Conservation (phyloP, 2,329 filamentous ascomycete genomes). For the Teratosphaeria epicoccoides region DNA sequence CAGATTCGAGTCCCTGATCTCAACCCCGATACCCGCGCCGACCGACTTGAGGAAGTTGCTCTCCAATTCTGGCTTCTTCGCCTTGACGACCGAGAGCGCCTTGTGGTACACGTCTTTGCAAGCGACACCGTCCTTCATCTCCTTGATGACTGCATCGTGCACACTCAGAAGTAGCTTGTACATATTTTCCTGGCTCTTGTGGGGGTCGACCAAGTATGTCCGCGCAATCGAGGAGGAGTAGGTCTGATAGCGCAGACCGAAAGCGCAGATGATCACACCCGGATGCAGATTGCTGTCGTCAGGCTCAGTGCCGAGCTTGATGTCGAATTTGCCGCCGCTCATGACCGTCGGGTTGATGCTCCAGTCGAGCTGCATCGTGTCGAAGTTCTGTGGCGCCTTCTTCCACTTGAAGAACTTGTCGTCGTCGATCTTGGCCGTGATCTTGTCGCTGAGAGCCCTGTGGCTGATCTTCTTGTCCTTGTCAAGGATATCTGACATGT, state of each 20-base stretch:
- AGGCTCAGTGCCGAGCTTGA: slow-evolving; percentile 67
- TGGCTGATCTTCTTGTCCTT: slow-evolving; percentile 97
- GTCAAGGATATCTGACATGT: slow-evolving; percentile 93
- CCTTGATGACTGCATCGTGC: slow-evolving; percentile 82
- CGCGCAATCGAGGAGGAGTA: slow-evolving; percentile 88
- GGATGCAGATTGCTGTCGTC: slow-evolving; percentile 75
- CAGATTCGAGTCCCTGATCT: slow-evolving; percentile 74
- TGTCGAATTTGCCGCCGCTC: slow-evolving; percentile 88
- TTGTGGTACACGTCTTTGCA: slow-evolving; percentile 90
- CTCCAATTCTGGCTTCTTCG: slow-evolving; percentile 90
- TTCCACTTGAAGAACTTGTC: slow-evolving; percentile 81
- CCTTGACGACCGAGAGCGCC: slow-evolving; percentile 65
- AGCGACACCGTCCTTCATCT: slow-evolving; percentile 72
- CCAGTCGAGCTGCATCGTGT: slow-evolving; percentile 85
- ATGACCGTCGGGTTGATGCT: slow-evolving; percentile 82
- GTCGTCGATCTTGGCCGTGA: slow-evolving; percentile 86
- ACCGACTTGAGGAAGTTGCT: slow-evolving; percentile 91
- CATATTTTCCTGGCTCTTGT: slow-evolving; percentile 86
- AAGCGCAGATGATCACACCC: slow-evolving; percentile 83
- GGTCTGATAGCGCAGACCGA: slow-evolving; percentile 89
- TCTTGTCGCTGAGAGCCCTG: slow-evolving; percentile 70
- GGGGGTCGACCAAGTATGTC: slow-evolving; percentile 93
- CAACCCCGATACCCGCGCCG: slow-evolving; percentile 84
- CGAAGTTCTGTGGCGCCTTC: slow-evolving; percentile 79
- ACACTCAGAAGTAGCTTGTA: slow-evolving; percentile 81